A percentile compares a stretch with the other conserved stretches of the same genome.
Conservation (phyloP, 768 basidiomycete genomes). For the Suillus placidus region DNA sequence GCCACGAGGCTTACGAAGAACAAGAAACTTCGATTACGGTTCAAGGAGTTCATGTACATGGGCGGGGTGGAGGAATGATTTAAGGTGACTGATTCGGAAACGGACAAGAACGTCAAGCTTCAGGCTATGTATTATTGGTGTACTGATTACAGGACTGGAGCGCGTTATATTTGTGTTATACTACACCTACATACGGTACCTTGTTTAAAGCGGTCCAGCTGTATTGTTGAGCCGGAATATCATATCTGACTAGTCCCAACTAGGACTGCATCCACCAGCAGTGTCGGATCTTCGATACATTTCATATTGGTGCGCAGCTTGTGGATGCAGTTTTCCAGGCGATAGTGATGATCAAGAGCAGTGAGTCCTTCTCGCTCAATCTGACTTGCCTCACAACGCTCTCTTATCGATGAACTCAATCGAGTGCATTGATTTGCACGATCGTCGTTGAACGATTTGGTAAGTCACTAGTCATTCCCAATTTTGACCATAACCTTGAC, state of each 20-base stretch:
- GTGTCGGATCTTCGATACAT: neutral
- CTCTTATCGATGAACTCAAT: conserved; percentile 4
- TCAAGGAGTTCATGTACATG: conserved; percentile 76
- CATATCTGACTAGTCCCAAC: neutral
- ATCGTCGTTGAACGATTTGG: neutral
- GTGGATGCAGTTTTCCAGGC: neutral
- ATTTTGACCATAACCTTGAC: neutral
- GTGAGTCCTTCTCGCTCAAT: neutral
- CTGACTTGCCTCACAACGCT: neutral
- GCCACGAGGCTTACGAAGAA: conserved; percentile 62
- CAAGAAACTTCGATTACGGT: conserved; percentile 59
- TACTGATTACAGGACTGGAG: neutral
- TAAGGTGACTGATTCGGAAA: neutral
- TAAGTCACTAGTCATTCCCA: neutral
- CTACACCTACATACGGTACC: neutral
- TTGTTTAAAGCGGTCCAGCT: neutral
- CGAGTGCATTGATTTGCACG: neutral
- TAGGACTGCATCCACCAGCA: neutral
- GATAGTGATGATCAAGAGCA: neutral
- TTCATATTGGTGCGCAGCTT: neutral
- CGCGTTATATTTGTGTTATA: neutral
- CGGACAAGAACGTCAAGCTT: neutral
- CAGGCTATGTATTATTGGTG: neutral
- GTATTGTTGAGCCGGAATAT: neutral
- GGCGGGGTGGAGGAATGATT: conserved; percentile 38